phyloP scores from a whole-genome alignment of 345 rosid species.

The Hypericum androsaemum region DNA sequence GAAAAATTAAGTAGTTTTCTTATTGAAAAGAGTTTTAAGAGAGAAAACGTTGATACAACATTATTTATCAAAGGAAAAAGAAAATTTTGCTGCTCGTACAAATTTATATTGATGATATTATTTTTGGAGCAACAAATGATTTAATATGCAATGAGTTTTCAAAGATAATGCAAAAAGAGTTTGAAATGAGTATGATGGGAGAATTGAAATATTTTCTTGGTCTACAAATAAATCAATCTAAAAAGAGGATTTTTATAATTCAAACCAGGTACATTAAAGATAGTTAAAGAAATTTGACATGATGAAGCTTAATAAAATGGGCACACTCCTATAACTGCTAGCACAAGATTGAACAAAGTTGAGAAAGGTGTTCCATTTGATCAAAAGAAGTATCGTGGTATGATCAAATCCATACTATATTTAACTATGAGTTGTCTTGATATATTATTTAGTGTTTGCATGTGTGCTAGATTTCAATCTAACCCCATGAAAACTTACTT shows the following conservation, averaged over 20 bases:
- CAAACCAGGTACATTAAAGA: too few species aligned
- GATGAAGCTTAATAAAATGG: background rate
- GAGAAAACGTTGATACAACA: background rate
- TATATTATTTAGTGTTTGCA: background rate
- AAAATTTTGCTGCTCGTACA: background rate
- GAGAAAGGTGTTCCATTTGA: background rate
- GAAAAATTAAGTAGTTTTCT: background rate
- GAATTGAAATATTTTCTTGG: too few species aligned
- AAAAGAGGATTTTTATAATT: too few species aligned
- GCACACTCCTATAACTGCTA: background rate
- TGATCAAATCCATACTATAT: background rate
- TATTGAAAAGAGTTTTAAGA: background rate
- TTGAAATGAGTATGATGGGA: slow-evolving; percentile 3
- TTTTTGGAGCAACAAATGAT: background rate
- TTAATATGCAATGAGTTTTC: background rate
- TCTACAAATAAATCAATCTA: too few species aligned
- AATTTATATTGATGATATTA: background rate
- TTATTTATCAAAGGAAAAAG: background rate
- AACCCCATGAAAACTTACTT: background rate
- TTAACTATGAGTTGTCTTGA: background rate
- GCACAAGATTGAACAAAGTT: background rate
- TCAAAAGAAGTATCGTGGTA: background rate
- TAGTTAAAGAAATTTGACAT: background rate
- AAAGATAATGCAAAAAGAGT: background rate
- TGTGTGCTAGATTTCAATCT: background rate